These are phyloP conservation scores for Nectriaceae sp. DNA, from an alignment of 2,329 filamentous ascomycete genomes.

Conservation along the genomic window DNA sequence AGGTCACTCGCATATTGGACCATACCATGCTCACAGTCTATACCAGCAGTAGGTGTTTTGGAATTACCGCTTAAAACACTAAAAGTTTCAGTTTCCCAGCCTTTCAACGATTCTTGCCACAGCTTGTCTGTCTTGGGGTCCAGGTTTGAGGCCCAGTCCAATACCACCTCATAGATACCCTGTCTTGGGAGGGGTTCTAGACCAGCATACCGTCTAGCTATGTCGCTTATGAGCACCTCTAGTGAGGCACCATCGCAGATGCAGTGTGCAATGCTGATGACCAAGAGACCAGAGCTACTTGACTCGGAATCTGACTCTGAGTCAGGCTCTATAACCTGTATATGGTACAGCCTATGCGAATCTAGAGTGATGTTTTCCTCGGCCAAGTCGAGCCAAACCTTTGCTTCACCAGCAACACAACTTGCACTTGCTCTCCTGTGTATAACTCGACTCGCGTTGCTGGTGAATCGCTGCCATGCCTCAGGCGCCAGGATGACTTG, in stretches of 20 bases:
- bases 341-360: conserved; percentile 10
- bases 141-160: conserved; percentile 15
- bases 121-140: conserved; percentile 10
- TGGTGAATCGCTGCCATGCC: conserved; percentile 6
- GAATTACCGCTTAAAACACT: conserved; percentile 22
- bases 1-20: conserved; percentile 14
- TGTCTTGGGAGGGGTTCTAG: conserved; percentile 10
- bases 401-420: conserved; percentile 7
- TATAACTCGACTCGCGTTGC: not conserved
- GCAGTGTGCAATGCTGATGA: conserved; percentile 39
- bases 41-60: not conserved
- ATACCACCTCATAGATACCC: conserved; percentile 12
- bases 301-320: not conserved
- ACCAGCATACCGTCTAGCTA: conserved; percentile 20
- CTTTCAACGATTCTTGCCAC: conserved; percentile 7
- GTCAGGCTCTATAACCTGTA: conserved; percentile 5
- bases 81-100: conserved; percentile 24
- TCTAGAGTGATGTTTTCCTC: conserved; percentile 23
- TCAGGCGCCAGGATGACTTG: conserved; percentile 30
- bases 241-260: conserved; percentile 39
- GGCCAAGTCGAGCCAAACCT: conserved; percentile 11
- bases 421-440: conserved; percentile 13
- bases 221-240: conserved; percentile 35
- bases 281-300: conserved; percentile 10
- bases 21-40: conserved; percentile 4